phyloP scores from a whole-genome alignment of 2,329 filamentous ascomycete genomes.

The Claviceps fusiformis region DNA sequence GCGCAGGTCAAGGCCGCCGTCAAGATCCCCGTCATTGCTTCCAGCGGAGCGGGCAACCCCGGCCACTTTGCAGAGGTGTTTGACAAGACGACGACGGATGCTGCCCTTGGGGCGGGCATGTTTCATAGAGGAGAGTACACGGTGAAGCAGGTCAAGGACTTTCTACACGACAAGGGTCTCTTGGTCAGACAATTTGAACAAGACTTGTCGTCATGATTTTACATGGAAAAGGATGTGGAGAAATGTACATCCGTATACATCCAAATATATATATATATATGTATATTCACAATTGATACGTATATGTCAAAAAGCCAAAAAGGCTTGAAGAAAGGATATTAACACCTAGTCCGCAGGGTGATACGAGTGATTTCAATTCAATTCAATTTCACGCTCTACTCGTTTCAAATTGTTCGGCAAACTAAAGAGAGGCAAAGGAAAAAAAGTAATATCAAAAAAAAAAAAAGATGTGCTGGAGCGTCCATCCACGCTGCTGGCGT shows the following conservation, averaged over 20 bases:
- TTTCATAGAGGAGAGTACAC: conserved; percentile 95
- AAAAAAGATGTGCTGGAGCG: background rate
- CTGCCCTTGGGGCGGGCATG: conserved; percentile 90
- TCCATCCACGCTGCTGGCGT: background rate
- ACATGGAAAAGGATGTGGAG: too few relatives aligned
- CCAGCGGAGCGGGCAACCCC: conserved; percentile 79
- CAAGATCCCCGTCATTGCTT: conserved; percentile 88
- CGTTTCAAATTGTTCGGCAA: background rate
- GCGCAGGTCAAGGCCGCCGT: conserved; percentile 74
- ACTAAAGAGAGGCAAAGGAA: background rate
- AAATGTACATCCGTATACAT: too few relatives aligned
- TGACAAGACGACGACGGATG: conserved; percentile 70
- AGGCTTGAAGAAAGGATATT: too few relatives aligned
- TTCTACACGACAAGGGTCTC: conserved; percentile 56
- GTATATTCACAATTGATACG: too few relatives aligned
- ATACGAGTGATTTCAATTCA: too few relatives aligned
- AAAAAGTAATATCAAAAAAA: background rate
- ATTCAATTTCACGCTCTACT: too few relatives aligned
- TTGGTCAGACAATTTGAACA: conserved; percentile 69
- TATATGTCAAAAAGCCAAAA: too few relatives aligned
- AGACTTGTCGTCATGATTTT: conserved; percentile 18
- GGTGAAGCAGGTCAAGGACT: conserved; percentile 84
- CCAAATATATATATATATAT: too few relatives aligned
- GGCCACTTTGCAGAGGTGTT: conserved; percentile 88
- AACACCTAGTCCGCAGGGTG: too few relatives aligned